Base-by-base conservation (phyloP, 2,329 filamentous ascomycete genomes). In the Trematosphaeria pertusa region DNA sequence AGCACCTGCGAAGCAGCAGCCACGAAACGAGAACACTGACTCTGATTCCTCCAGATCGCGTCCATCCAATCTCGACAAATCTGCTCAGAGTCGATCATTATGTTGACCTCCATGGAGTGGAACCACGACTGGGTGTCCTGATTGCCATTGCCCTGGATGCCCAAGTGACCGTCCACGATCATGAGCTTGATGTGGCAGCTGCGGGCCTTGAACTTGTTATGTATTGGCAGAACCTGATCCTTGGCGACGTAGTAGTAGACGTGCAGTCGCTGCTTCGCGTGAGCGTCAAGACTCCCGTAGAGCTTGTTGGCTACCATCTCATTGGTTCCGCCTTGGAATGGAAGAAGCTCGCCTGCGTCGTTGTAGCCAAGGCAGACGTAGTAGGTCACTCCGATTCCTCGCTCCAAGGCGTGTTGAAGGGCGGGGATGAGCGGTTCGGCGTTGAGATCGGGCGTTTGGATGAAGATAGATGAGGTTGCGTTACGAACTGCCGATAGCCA, bases 51-150 rank as follows among this genome's bases (percentile, higher is more conserved):
- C 20, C 81, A 72, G 12, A 88, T 76, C 0, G 73, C 82, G 12
- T 84, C 81, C 15, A 82, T 76, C 87, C 87, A 90, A 24, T 75
- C 76, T 21, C 63, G 64, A 57, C 88, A 91, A 0, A 91, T 73
- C 1, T 76, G 67, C 0, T 68, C 59, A 15, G 81, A 86, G 52
- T 93, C 88, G 5, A 91, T 72, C 80, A 93, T 83, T 18, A 92
- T 70, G 56, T 93, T 92, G 43, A 88, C 80, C 67, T 93, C 89
- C 67, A 91, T 87, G 43, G 81, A 86, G 62, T 93, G 88, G 56
- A 81, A 91, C 85, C 87, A 92, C 15, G 81, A 85, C 69, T 93
- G 89, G 1, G 88, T 91, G 58, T 93, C 89, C 65, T 91, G 86
- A 61, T 92, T 93, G 0, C 88, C 88, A 54, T 83, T 89, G 3